Conservation (phyloP, 1,139 yeast species). For the Suhomyces choctaworum region DNA sequence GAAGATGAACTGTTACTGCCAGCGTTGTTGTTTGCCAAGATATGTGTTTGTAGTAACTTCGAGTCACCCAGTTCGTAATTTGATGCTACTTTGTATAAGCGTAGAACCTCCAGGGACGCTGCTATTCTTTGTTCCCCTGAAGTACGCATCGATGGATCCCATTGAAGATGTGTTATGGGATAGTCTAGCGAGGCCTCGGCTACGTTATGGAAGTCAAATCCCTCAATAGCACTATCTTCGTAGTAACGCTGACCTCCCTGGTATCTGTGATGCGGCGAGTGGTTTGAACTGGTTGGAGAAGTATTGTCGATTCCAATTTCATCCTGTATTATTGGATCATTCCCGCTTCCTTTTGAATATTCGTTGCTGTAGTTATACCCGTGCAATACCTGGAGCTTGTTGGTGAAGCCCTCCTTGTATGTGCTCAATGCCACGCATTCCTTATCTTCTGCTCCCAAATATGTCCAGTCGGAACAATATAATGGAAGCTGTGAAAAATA, state of each 20-base stretch:
- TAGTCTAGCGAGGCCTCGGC: slow-evolving; percentile 60
- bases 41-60: slow-evolving; percentile 41
- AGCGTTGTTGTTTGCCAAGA: slow-evolving; percentile 42
- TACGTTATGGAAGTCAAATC: slow-evolving; percentile 48
- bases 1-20: slow-evolving; percentile 9
- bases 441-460: slow-evolving; percentile 31
- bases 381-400: slow-evolving; percentile 52
- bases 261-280: slow-evolving; percentile 1
- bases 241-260: slow-evolving; percentile 4
- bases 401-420: slow-evolving; percentile 67
- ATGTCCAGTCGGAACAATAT: slow-evolving; percentile 69
- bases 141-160: slow-evolving; percentile 59
- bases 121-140: slow-evolving; percentile 50
- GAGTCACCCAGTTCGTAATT: slow-evolving; percentile 35
- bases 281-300: slow-evolving; percentile 12
- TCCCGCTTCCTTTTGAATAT: slow-evolving; percentile 11
- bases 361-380: slow-evolving; percentile 39
- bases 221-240: slow-evolving; percentile 26
- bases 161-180: slow-evolving; percentile 68
- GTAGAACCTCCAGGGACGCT: slow-evolving; percentile 68
- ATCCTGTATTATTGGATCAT: slow-evolving; percentile 11
- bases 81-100: slow-evolving; percentile 58
- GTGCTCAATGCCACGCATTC: slow-evolving; percentile 67
- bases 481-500: slow-evolving; percentile 64
- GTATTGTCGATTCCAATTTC: slow-evolving; percentile 14